Evolutionary conservation across 176 grass and related monocot species (phyloP), one percentile per base, ranked within the genome.

Genomic region (Thalia dealbata): DNA sequence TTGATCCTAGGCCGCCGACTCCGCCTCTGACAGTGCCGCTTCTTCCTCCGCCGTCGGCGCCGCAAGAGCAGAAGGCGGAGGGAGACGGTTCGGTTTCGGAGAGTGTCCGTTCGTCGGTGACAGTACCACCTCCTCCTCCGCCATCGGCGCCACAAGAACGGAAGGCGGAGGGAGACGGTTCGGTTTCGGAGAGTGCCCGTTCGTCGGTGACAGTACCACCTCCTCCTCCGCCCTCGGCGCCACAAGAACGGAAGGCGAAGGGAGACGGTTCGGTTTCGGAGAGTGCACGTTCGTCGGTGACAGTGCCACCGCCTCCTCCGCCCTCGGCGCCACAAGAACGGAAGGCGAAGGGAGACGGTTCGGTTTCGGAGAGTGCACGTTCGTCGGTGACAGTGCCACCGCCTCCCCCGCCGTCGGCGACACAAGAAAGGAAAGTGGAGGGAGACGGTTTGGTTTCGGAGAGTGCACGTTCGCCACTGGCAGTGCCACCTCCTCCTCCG

Each of bases 371-470:
- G 19, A 68, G 21, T n/a, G 65, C 21, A 7, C 0, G 23, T 68
- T n/a, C n/a, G 65, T 9, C 38, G 32, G 32, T 4, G 32, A 1
- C 32, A 38, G n/a, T n/a, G n/a, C 32, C 32, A 4, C 32, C 4
- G 4, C 18, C 18, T 8, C 14, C 32, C 0, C 65, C 16, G 0
- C 38, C 32, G 1, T 16, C 45, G 6, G 45, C 45, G 45, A 2
- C 65, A 22, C 32, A 22, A 44, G 65, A 61, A 83, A 44, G 46
- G 68, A 74, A 74, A 22, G 69, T 35, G 35, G 21, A 12, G 32
- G 21, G n/a, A 0, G 32, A 68, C 10, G 54, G 21, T 58, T 32
- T 41, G 16, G 27, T 27, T 68, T 68, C 32, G 3, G 65, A 22
- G 19, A 68, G 21, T n/a, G 65, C 21, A 7, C 0, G 23, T 68